Base-by-base conservation (phyloP, 176 grass and related monocot species). In the Phoenix roebelenii region DNA sequence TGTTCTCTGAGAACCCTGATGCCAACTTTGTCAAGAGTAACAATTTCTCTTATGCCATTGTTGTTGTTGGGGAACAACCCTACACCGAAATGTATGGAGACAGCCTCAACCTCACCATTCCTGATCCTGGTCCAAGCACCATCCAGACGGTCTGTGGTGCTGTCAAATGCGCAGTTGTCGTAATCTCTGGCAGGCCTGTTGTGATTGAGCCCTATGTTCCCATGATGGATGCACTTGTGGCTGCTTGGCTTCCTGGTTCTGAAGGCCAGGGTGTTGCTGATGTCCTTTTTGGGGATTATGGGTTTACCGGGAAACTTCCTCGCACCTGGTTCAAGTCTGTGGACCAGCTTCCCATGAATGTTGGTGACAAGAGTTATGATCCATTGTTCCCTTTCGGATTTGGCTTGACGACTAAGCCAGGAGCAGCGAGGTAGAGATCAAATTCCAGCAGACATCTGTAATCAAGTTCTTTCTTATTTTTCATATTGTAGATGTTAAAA, bases 321-420 rank as follows among this genome's bases (percentile, higher is more conserved):
- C 65, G 93, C 60, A 98, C 93, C 29, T 98, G 93, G 93, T 98
- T 98, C 87, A 98, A 79, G 79, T 67, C 83, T 0, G 93, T 89
- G 48, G 87, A 92, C 24, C 93, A 98, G 87, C 84, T 98, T 57
- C 93, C 93, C 22, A 98, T 92, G 93, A 98, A 92, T 70, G 54
- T 61, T 49, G 87, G 87, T 66, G 93, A 98, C 66, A 17, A 23
- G 24, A 32, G 81, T 73, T 98, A 98, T 57, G 84, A 98, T 64
- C 87, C 93, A 32, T 51, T 98, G 17, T 98, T 83, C 72, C 73
- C 84, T 18, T 72, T 98, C 12, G 93, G 87, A 0, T 92, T 59
- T 65, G 93, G 93, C 4, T 81, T 98, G 73, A 76, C 76, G 32
- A 98, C 93, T 15, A 50, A 90, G 22, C 49, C 66, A 6, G 75